Evolutionary conservation across 208 protist species (phyloP), one percentile per base, ranked within the genome.

Genomic region (Vickermania spadyakhi): DNA sequence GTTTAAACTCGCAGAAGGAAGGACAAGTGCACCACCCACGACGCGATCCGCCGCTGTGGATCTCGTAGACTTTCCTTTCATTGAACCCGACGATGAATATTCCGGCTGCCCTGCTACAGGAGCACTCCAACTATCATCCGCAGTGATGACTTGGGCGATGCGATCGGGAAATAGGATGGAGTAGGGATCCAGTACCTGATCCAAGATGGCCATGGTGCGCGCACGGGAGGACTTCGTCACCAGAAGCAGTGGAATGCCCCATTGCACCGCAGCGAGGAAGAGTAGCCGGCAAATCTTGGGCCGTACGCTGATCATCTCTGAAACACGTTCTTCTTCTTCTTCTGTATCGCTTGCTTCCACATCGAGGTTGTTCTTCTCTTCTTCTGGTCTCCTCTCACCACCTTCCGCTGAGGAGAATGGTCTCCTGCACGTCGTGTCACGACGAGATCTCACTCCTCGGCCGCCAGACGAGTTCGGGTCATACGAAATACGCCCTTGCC

Each of bases 161-260:
- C 58, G 61, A 11, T 3, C 27, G 5, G 72, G 64, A 52, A 92
- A 85, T 7, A 93, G 70, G 4, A 82, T 45, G 3, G 56, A 42
- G 27, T 72, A 54, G 0, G 85, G 86, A 62, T 93, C 86, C 3
- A 93, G 69, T 3, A 83, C 57, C 28, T 73, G 58, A n/a, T 30
- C 56, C 41, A 93, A 50, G 23, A 89, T 79, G 2, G 82, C 82
- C 66, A 84, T 68, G 0, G 83, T 73, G 54, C 86, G 79, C n/a
- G 57, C 52, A 4, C 56, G 58, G 11, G 78, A 68, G 0, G 82
- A 90, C 52, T 89, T 86, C 5, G 86, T 91, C 31, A 93, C 86
- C 4, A 93, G 56, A 18, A 91, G 41, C 0, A 93, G 13, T 14
- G 82, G 82, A 50, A 93, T 89, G 23, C 72, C 74, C 83, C 86